Base-by-base conservation (phyloP, 2,329 filamentous ascomycete genomes). In the Beauveria australis region DNA sequence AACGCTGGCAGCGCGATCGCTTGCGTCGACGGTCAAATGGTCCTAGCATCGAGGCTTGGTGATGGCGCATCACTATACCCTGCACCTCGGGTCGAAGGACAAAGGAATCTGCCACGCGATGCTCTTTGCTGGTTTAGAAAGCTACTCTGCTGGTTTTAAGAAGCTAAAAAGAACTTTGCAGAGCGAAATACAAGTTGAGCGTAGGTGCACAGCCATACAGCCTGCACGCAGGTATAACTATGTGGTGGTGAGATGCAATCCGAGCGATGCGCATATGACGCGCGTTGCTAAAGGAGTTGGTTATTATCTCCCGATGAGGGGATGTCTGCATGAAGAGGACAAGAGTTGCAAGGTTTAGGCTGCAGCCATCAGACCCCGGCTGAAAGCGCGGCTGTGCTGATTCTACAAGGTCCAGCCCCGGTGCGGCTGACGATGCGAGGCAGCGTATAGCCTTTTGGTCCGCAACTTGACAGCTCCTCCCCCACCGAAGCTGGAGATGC, bases 21-120 rank as follows among this genome's bases (percentile, higher is more conserved):
- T 66, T 71, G 52, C 65, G 70, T 2, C 73, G 68, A 1, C 65
- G 52, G 55, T 75, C 73, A 41, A 74, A 74, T 2, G 72, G 72
- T 0, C 72, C 72, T 1, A 73, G 43, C 28, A 59, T 59, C 9
- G 16, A 10, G 14, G n/a, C 66, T 18, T 37, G 14, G 18, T 10
- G n/a, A 22, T 22, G 33, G 30, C 19, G 19, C 44, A 33, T 33
- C 30, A 33, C 30, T 33, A 37, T 43, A 49, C 44, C 54, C 30
- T 49, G 30, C 22, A 48, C 3, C 16, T 41, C 46, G 16, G 22
- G 4, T n/a, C 14, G 19, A 26, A n/a, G 14, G 6, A 22, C 6
- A n/a, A 16, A 18, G 5, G 44, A 16, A 26, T 8, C 19, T 26
- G 44, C 26, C 9, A 8, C 16, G 14, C 44, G 44, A 47, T 9